Conservation (phyloP, 371 early-diverging fungal species). For the Apophysomyces variabilis region DNA sequence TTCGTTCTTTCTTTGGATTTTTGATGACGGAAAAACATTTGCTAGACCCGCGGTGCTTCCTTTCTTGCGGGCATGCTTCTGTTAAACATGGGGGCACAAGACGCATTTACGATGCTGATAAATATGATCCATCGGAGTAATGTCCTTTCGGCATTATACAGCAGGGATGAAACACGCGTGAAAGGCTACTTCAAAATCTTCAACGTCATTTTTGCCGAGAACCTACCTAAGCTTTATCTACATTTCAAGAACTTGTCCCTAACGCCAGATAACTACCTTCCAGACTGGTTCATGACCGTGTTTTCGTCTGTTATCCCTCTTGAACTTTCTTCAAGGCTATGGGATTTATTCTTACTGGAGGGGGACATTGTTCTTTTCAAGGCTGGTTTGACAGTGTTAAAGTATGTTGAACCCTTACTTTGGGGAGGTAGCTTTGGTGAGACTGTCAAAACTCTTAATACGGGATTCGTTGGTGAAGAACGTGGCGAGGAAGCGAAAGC, state of each 20-base stretch:
- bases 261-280: constrained; percentile 55
- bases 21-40: background rate
- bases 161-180: constrained; percentile 41
- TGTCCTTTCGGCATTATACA: constrained; percentile 45
- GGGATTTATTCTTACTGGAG: constrained; percentile 54
- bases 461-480: constrained; percentile 30
- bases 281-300: constrained; percentile 58
- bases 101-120: constrained; percentile 36
- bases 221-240: constrained; percentile 52
- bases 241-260: constrained; percentile 54
- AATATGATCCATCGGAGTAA: constrained; percentile 44
- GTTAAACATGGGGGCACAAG: constrained; percentile 48
- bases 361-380: constrained; percentile 56
- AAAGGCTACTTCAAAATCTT: constrained; percentile 55
- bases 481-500: constrained; percentile 37
- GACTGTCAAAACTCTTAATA: constrained; percentile 44
- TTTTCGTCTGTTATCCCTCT: constrained; percentile 54
- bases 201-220: constrained; percentile 56
- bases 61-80: constrained; percentile 55
- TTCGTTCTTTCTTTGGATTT: background rate
- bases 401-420: constrained; percentile 50
- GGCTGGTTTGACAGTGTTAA: constrained; percentile 50
- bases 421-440: constrained; percentile 58
- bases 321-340: constrained; percentile 49
- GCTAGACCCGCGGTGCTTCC: constrained; percentile 50